These are phyloP conservation scores for Hypoxylon sp. DNA, from an alignment of 2,329 filamentous ascomycete genomes.

Conservation along the genomic window DNA sequence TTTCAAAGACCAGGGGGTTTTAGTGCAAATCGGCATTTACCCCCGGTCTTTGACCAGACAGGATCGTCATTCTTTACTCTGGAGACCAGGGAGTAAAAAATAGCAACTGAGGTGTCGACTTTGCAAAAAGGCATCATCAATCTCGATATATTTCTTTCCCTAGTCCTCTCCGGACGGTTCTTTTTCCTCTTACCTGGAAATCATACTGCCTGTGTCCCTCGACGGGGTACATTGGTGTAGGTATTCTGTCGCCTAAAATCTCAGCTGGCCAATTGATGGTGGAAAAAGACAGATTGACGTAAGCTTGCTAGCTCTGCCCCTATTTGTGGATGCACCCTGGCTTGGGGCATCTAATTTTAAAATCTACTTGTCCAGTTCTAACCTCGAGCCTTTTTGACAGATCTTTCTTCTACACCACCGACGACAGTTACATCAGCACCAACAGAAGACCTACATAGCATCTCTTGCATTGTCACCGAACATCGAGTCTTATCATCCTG, in stretches of 20 bases:
- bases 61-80: conserved; percentile 37
- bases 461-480: conserved; percentile 20
- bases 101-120: conserved; percentile 3
- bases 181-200: conserved; percentile 12
- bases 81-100: conserved; percentile 22
- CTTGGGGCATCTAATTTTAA: conserved; percentile 43
- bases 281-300: conserved; percentile 35
- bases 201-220: conserved; percentile 17
- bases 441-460: conserved; percentile 5
- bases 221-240: conserved; percentile 12
- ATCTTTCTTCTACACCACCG: conserved; percentile 34
- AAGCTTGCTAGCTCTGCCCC: conserved; percentile 43
- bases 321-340: conserved; percentile 40
- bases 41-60: conserved; percentile 39
- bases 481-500: conserved; percentile 6
- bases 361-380: conserved; percentile 40
- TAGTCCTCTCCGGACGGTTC: background rate
- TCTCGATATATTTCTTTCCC: conserved; percentile 18
- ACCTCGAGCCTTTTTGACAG: conserved; percentile 34
- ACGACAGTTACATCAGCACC: conserved; percentile 8
- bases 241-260: conserved; percentile 34
- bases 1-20: conserved; percentile 38
- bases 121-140: conserved; percentile 25
- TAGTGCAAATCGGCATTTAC: conserved; percentile 40
- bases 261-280: conserved; percentile 38